These are phyloP conservation scores for Magnolia changhungtana DNA, from an alignment of 164 flowering plant genomes.

Conservation along the genomic window DNA sequence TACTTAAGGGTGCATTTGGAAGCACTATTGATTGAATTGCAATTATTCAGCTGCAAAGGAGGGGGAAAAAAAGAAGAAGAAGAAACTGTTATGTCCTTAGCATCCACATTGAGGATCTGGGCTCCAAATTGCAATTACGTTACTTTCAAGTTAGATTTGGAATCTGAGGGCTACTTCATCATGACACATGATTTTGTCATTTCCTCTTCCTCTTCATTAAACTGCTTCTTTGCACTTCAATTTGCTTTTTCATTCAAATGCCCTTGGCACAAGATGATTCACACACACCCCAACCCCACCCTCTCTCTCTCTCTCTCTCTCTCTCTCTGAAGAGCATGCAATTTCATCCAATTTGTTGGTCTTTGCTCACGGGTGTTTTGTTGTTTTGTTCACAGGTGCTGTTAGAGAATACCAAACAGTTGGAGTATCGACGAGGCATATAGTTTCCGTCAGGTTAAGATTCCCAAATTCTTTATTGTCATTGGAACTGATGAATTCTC, in stretches of 20 bases:
- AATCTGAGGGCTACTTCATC: neutral
- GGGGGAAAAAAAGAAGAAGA: neutral
- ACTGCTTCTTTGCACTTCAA: neutral
- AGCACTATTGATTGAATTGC: neutral
- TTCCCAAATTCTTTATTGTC: neutral
- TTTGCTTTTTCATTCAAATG: neutral
- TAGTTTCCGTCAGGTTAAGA: slow-evolving; percentile 21
- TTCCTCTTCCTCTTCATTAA: neutral
- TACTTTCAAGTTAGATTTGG: neutral
- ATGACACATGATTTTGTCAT: neutral
- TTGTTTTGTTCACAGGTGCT: slow-evolving; percentile 47
- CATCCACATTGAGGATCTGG: neutral
- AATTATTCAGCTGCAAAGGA: neutral
- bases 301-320: too few species aligned
- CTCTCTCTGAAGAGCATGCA: neutral
- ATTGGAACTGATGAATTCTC: neutral
- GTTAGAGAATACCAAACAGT: slow-evolving; percentile 67
- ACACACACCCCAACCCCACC: too few species aligned
- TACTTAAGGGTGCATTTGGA: neutral
- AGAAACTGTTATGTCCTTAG: too few species aligned
- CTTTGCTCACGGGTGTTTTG: neutral
- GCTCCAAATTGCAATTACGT: neutral
- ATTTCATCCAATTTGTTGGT: neutral
- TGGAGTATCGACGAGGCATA: slow-evolving; percentile 60
- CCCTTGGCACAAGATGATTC: neutral